Percentiles rank a stretch among this genome's conserved stretches.
Evolutionary conservation across 805 yeast genomes (phyloP).

Genomic region (Kluyveromyces nonfermentans): DNA sequence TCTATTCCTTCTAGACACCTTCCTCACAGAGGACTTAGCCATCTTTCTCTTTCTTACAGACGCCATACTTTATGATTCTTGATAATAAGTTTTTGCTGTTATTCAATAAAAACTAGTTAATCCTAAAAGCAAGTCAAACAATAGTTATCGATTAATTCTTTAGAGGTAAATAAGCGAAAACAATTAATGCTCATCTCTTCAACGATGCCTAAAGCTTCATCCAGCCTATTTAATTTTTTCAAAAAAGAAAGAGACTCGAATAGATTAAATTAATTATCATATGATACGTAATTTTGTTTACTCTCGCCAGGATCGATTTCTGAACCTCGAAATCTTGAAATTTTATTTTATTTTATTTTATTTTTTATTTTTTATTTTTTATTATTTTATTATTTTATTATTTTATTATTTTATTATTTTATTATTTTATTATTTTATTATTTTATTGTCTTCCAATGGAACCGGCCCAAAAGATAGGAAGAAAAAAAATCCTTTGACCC

Average conservation of each 20-base stretch:
- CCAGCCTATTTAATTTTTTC: conserved; percentile 1
- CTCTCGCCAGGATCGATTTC: too few species aligned
- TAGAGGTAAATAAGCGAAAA: neutral
- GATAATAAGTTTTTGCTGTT: neutral
- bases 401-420: neutral
- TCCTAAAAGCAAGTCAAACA: neutral
- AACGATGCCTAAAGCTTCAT: neutral
- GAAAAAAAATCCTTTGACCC: neutral
- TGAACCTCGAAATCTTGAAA: neutral
- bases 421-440: neutral
- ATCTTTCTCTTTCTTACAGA: conserved; percentile 82
- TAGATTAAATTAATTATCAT: too few species aligned
- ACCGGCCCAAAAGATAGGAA: too few species aligned
- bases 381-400: neutral
- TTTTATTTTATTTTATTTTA: neutral
- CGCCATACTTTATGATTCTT: conserved; percentile 38
- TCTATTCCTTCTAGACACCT: conserved; percentile 60
- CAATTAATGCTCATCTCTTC: conserved; percentile 4
- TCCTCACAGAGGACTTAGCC: conserved; percentile 60
- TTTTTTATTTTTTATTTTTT: neutral
- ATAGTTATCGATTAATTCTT: neutral
- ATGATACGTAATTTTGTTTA: too few species aligned
- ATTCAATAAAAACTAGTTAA: neutral
- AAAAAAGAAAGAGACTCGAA: neutral
- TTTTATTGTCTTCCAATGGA: too few species aligned